Evolutionary conservation across 2,329 filamentous ascomycete species (phyloP), one percentile per base, ranked within the genome.

Genomic region (Hansfordia pulvinata): DNA sequence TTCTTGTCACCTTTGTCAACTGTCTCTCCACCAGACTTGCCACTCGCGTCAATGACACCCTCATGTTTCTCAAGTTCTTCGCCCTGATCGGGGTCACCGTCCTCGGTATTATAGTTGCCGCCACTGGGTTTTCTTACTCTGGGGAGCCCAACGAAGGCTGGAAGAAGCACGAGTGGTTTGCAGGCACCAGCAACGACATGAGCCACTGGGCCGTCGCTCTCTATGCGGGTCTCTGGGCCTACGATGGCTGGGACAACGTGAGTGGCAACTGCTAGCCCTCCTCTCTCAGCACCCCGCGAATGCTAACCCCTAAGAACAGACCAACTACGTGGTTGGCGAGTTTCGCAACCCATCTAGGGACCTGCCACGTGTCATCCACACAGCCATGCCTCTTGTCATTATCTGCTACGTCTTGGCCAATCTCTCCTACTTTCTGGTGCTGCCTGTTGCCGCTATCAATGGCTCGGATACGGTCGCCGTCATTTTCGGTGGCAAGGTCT

Each of bases 161-260:
- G 90, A 93, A 90, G 51, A 71, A 69, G 3, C 72, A 73, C 22
- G 70, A 74, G 23, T 94, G 90, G 88, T 96, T 96, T 44, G 76
- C 84, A 29, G 76, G 78, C 30, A 94, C 88, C 4, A 83, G 70
- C 35, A 71, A 63, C 10, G 79, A 86, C 47, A 65, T 80, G 26
- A 92, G 79, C 24, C 76, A 76, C 38, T 96, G 86, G 81, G 90
- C 90, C 3, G 79, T 98, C 24, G 90, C 90, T 0, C 56, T 98
- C 24, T 98, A 98, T 49, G 88, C 85, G 10, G 90, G 90, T 7
- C 64, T 98, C 5, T 98, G 90, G 90, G 90, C 90, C 1, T 98
- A 90, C 54, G 90, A 98, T 48, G 90, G 90, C 17, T 98, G 90
- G 90, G 90, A 98, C 49, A 98, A 98, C 51, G 84, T 90, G 57